Evolutionary conservation across 2,329 filamentous ascomycete species (phyloP), one percentile per base, ranked within the genome.

Genomic region (Huntiella omanensis): DNA sequence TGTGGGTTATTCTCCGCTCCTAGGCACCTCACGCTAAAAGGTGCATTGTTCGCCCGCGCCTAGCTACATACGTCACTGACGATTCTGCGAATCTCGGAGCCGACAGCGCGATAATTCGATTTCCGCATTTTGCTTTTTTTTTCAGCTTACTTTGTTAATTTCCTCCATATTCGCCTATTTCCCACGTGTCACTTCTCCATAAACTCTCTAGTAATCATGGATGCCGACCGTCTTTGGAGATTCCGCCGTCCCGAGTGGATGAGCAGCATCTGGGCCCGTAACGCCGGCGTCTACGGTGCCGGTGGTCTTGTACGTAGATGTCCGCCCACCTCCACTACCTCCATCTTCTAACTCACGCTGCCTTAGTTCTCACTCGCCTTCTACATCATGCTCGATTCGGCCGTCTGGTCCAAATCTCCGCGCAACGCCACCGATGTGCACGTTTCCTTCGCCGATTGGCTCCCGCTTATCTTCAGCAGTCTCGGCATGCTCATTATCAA

Each of bases 401-500:
- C 76, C 51, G 73, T 79, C 43, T 80, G 74, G 73, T 79, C 75
- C 54, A 72, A 76, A 55, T 74, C 70, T 10, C 47, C 64, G 50
- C 64, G 62, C 52, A 80, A 80, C 63, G 69, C 66, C 50, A 76
- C 73, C 47, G 62, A 73, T 49, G 54, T 65, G 34, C 75, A 80
- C 62, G 66, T 81, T 55, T 74, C 66, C 53, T 81, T 79, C 55
- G 67, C 78, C 60, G 76, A 80, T 69, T 80, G 76, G 76, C 70
- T 80, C 52, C 75, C 76, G 44, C 68, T 80, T 53, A 70, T 80
- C 59, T 80, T 79, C 64, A 74, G 70, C 53, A 68, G 70, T 52
- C 65, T 80, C 51, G 76, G 77, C 52, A 80, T 80, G 74, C 67
- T 80, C 49, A 79, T 80, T 59, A 80, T 80, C 66, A 80, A 80